Conservation (phyloP, 805 yeast genomes). For the Deakozyma indianensis region DNA sequence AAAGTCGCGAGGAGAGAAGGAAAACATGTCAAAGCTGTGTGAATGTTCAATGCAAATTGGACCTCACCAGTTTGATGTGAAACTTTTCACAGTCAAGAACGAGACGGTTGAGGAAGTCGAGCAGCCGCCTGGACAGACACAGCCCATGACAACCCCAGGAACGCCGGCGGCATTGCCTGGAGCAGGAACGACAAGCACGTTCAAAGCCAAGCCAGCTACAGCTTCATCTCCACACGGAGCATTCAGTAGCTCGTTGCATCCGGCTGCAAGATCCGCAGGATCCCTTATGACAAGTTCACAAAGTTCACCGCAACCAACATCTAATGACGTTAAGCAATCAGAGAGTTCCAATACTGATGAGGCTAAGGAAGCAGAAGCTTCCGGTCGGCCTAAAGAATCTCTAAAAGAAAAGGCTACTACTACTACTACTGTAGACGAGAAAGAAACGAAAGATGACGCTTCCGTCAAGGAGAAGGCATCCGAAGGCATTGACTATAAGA, state of each 20-base stretch:
- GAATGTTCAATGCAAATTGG: conserved; percentile 64
- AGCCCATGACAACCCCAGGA: neutral
- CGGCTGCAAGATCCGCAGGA: neutral
- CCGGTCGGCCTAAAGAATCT: too few species aligned
- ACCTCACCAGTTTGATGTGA: conserved; percentile 66
- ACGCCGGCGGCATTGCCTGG: neutral
- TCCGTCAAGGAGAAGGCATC: neutral
- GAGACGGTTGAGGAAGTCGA: conserved; percentile 28
- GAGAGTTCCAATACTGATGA: neutral
- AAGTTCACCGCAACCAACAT: neutral
- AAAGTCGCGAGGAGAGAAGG: conserved; percentile 30
- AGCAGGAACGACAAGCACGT: neutral
- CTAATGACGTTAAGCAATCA: neutral
- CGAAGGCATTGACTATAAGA: neutral
- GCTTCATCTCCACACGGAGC: conserved; percentile 3
- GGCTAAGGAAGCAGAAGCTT: neutral
- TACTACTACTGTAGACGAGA: neutral
- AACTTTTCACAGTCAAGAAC: conserved; percentile 75
- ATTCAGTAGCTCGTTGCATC: neutral
- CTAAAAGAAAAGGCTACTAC: neutral
- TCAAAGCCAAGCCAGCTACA: conserved; percentile 3
- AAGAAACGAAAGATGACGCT: neutral
- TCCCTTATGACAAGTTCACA: neutral
- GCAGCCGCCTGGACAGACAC: conserved; percentile 10
- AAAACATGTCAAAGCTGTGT: conserved; percentile 73